A percentile compares a stretch with the other conserved stretches of the same genome.
phyloP scores from a whole-genome alignment of 2,329 filamentous ascomycete genomes.

The Hymenoscyphus occultus region DNA sequence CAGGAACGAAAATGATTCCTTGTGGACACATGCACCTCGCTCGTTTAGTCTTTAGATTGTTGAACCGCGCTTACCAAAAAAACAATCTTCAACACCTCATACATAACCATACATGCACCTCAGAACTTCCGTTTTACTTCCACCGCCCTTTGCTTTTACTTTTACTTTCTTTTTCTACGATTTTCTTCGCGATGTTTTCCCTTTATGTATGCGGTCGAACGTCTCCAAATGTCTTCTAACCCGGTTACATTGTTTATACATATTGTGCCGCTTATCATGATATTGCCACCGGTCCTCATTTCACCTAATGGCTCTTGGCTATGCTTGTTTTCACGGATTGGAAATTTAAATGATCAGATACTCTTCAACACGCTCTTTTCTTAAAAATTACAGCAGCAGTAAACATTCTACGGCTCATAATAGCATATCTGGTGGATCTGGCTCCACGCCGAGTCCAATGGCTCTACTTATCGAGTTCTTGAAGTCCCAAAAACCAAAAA shows the following conservation, averaged over 20 bases:
- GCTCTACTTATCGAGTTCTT: neutral
- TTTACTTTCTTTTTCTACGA: neutral
- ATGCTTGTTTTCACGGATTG: neutral
- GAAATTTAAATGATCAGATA: neutral
- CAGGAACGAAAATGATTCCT: neutral
- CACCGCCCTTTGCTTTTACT: neutral
- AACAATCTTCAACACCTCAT: neutral
- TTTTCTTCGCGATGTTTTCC: neutral
- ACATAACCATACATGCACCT: neutral
- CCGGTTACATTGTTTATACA: too few species aligned
- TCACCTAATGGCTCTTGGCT: neutral
- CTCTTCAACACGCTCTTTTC: neutral
- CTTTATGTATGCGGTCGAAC: neutral
- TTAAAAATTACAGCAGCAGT: neutral
- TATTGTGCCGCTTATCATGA: too few species aligned
- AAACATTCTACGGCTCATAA: neutral
- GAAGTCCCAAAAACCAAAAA: neutral
- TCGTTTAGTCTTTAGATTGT: neutral
- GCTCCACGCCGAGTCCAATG: neutral
- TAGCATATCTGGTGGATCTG: neutral
- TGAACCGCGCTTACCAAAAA: neutral
- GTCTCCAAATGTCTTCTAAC: neutral
- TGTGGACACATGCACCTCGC: neutral
- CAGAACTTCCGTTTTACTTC: neutral
- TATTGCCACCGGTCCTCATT: neutral